A percentile compares a stretch with the other conserved stretches of the same genome.
Conservation (phyloP, 1,284 basidiomycete genomes). For the Gastroboletus turbinatus region DNA sequence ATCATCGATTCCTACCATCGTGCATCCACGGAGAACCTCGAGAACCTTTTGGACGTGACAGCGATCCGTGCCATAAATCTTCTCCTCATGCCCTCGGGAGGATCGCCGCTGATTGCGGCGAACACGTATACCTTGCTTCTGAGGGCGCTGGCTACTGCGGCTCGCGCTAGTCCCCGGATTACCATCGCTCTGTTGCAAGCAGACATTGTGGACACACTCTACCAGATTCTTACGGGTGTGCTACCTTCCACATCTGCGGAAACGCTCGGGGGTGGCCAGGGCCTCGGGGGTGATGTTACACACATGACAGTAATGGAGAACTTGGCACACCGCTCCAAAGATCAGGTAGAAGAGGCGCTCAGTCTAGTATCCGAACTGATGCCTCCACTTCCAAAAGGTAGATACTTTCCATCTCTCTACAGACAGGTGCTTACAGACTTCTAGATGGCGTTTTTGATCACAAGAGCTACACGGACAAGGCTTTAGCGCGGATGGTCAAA, state of each 20-base stretch:
- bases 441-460: constrained; percentile 92
- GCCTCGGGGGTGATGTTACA: constrained; percentile 79
- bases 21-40: constrained; percentile 79
- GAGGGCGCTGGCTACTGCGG: constrained; percentile 82
- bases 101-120: constrained; percentile 79
- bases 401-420: constrained; percentile 34
- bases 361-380: constrained; percentile 86
- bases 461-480: constrained; percentile 87
- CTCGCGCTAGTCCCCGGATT: constrained; percentile 84
- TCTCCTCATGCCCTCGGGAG: constrained; percentile 83
- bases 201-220: constrained; percentile 86
- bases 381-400: constrained; percentile 88
- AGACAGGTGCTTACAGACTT: constrained; percentile 4
- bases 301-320: constrained; percentile 99
- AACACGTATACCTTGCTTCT: constrained; percentile 89
- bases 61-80: constrained; percentile 83
- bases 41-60: constrained; percentile 80
- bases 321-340: constrained; percentile 92
- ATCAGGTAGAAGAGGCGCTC: constrained; percentile 91
- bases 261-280: constrained; percentile 67
- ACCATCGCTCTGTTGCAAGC: constrained; percentile 84
- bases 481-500: constrained; percentile 69
- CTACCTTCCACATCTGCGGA: constrained; percentile 63
- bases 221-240: constrained; percentile 92
- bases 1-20: constrained; percentile 90